These are phyloP conservation scores for Podospora comata DNA, from an alignment of 495 filamentous ascomycete species.

Conservation along the genomic window DNA sequence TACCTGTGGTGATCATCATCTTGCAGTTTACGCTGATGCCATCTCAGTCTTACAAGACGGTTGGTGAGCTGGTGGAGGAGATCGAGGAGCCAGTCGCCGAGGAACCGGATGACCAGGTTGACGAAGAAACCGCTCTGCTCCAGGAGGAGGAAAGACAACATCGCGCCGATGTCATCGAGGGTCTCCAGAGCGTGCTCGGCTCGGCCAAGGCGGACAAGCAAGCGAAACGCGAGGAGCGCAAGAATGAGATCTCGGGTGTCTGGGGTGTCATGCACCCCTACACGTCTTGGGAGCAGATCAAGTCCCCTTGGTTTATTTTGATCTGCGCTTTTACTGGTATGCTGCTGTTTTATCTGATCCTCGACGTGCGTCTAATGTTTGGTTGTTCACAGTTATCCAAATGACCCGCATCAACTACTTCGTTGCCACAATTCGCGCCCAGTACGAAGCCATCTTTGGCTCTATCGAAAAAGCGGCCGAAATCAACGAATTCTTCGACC, in stretches of 20 bases:
- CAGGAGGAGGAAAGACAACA: conserved; percentile 61
- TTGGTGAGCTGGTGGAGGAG: conserved; percentile 74
- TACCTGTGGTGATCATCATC: conserved; percentile 66
- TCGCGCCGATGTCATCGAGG: conserved; percentile 64
- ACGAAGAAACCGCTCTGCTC: conserved; percentile 57
- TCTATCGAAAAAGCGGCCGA: conserved; percentile 55
- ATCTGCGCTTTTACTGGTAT: conserved; percentile 74
- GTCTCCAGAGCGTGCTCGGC: conserved; percentile 72
- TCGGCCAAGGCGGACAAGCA: conserved; percentile 56
- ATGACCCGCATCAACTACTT: conserved; percentile 99
- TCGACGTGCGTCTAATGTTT: background rate
- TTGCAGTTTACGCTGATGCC: conserved; percentile 77
- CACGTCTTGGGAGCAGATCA: conserved; percentile 70
- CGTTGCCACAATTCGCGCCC: conserved; percentile 81
- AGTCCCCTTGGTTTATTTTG: conserved; percentile 80
- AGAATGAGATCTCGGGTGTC: conserved; percentile 65
- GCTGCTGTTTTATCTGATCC: background rate
- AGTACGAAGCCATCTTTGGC: conserved; percentile 77
- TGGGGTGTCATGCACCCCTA: conserved; percentile 86
- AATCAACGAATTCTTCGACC: conserved; percentile 84
- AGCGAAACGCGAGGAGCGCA: conserved; percentile 52
- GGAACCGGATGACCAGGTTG: conserved; percentile 54
- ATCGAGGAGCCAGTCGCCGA: conserved; percentile 50
- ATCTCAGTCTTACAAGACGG: conserved; percentile 77
- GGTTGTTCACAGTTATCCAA: conserved; percentile 56